Base-by-base conservation (phyloP, 306 rosid species). In the Cercis canadensis region DNA sequence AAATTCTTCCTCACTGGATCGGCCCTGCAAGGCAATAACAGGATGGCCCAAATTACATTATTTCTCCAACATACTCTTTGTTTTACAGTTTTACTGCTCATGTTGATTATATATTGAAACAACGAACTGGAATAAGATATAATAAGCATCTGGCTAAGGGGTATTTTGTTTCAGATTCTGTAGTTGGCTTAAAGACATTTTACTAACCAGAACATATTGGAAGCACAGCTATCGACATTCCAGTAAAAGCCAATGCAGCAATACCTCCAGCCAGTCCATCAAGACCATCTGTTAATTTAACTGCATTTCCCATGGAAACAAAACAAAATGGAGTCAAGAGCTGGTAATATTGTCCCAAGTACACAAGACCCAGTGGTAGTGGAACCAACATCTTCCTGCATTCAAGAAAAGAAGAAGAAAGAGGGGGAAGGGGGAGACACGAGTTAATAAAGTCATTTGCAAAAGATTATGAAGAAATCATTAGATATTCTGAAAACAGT, bases 211-310 rank as follows among this genome's bases (percentile, higher is more conserved):
- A 79, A 67, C 96, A 90, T 74, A 94, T 82, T 43, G 98, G 98
- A 76, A 94, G 98, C 82, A 94, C 96, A 9, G 97, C 97, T 14
- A 90, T 88, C 1, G 98, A 86, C 98, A 94, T 90, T 75, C 97
- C 98, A 11, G 76, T 78, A 56, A 90, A 90, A 37, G 98, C 98
- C 90, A 94, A 77, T 53, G 98, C 97, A 74, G 98, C 92, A 69
- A 83, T 78, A 59, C 98, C 98, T 57, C 98, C 96, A 58, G 98
- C 95, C 65, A 94, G 83, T 63, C 98, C 98, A 66, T 94, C 98
- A 73, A 94, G 92, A 67, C 95, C 89, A 82, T 90, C 93, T 11
- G 97, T 85, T 71, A 89, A 53, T 81, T 94, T 83, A 59, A 94
- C 89, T 21, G 96, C 98, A 70, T 87, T 82, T 69, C 96, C 98